Conservation (phyloP, 2,329 filamentous ascomycete species). For the Pseudonectria buxi region DNA sequence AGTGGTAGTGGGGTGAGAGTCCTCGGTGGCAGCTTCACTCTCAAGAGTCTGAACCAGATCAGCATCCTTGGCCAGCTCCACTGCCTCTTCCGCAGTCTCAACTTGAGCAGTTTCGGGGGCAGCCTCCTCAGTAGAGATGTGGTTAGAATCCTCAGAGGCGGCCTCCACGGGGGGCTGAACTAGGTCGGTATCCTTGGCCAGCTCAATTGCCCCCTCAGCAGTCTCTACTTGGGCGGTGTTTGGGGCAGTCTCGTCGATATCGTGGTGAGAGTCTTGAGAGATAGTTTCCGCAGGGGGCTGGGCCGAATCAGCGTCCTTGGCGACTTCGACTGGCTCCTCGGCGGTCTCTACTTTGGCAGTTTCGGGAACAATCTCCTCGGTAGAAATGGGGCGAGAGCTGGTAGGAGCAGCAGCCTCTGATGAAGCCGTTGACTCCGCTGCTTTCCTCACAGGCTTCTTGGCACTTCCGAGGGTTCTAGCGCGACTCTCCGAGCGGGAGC, state of each 20-base stretch:
- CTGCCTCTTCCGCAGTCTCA: slow-evolving; percentile 6
- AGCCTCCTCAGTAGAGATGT: slow-evolving; percentile 5
- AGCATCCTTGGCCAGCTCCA: slow-evolving; percentile 3
- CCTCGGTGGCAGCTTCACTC: too few species aligned
- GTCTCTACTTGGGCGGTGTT: slow-evolving; percentile 8
- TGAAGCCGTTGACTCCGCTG: slow-evolving; percentile 5
- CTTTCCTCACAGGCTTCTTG: slow-evolving; percentile 12
- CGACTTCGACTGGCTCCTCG: slow-evolving; percentile 3
- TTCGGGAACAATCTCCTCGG: slow-evolving; percentile 5
- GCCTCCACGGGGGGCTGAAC: too few species aligned
- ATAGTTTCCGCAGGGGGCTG: not conserved
- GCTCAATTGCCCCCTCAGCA: slow-evolving; percentile 10
- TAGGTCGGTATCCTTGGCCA: slow-evolving; percentile 4
- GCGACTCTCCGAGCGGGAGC: slow-evolving; percentile 14
- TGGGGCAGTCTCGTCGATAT: slow-evolving; percentile 7
- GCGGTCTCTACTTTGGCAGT: slow-evolving; percentile 7
- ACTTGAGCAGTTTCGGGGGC: slow-evolving; percentile 5
- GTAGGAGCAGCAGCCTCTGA: slow-evolving; percentile 3
- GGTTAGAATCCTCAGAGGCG: slow-evolving; percentile 5
- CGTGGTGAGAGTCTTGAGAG: too few species aligned
- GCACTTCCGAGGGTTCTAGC: slow-evolving; percentile 19
- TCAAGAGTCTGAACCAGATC: slow-evolving; percentile 1
- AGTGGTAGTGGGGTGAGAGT: too few species aligned
- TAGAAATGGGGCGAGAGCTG: slow-evolving; percentile 4
- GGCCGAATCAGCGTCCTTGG: slow-evolving; percentile 3